phyloP scores from a whole-genome alignment of 1,139 yeast species.

The Sugiyamaella japonica region DNA sequence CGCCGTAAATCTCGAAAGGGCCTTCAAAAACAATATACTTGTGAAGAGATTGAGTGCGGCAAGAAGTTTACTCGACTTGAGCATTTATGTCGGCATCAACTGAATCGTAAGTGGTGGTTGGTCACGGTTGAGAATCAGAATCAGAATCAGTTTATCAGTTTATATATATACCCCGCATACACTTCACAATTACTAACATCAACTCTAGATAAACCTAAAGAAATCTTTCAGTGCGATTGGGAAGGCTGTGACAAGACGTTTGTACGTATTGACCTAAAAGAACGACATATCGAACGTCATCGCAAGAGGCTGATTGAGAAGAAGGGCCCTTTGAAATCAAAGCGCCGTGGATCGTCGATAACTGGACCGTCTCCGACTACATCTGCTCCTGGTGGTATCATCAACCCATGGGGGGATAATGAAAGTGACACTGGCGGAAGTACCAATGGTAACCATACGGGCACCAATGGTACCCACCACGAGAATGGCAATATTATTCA shows the following conservation, averaged over 20 bases:
- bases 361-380: constrained; percentile 14
- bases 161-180: neutral
- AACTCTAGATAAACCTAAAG: constrained; percentile 40
- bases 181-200: constrained; percentile 3
- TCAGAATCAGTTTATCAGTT: no score
- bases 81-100: constrained; percentile 44
- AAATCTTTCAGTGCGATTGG: constrained; percentile 52
- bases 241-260: constrained; percentile 55
- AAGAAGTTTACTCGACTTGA: constrained; percentile 59
- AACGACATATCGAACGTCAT: constrained; percentile 44
- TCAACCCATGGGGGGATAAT: constrained; percentile 9
- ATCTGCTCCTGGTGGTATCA: neutral
- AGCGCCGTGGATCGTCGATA: constrained; percentile 30
- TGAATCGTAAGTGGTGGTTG: constrained; percentile 37
- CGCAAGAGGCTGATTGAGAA: constrained; percentile 10
- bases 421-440: neutral
- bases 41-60: constrained; percentile 57
- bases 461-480: neutral
- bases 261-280: constrained; percentile 56
- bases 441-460: neutral
- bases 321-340: constrained; percentile 26
- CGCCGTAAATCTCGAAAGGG: constrained; percentile 37
- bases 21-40: constrained; percentile 40
- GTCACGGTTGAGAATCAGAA: no score
- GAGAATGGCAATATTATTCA: neutral